These are phyloP conservation scores for Chondrus crispus DNA, from an alignment of 23 red algal genomes.

Conservation along the genomic window DNA sequence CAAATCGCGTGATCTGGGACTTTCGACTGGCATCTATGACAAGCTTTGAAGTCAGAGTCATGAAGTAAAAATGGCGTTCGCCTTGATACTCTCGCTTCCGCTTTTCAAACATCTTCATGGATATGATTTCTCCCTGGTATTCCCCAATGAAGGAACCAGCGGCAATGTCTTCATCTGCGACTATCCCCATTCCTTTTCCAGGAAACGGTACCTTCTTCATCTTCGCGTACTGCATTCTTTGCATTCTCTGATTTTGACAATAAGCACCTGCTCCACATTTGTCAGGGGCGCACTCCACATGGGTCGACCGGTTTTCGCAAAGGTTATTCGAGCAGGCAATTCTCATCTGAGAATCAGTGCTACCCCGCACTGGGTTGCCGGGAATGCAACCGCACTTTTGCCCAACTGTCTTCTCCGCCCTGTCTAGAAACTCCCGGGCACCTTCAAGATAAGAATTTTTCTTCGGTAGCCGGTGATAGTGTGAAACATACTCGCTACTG, in stretches of 20 bases:
- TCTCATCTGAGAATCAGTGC: constrained; percentile 4
- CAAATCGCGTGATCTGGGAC: constrained; percentile 74
- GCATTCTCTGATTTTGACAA: constrained; percentile 89
- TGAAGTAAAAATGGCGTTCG: constrained; percentile 95
- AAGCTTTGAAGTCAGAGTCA: constrained; percentile 77
- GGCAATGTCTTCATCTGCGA: constrained; percentile 48
- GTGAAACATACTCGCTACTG: background rate
- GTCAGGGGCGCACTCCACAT: constrained; percentile 75
- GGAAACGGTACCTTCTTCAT: constrained; percentile 32
- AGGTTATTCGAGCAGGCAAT: constrained; percentile 63
- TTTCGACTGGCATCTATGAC: constrained; percentile 87
- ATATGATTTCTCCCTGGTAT: constrained; percentile 94
- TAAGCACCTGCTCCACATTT: constrained; percentile 63
- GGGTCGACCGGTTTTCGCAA: constrained; percentile 77
- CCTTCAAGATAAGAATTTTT: constrained; percentile 46
- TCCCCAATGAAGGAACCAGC: constrained; percentile 83
- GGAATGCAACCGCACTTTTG: constrained; percentile 54
- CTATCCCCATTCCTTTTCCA: constrained; percentile 71
- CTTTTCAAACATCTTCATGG: constrained; percentile 48
- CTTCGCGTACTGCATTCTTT: constrained; percentile 63
- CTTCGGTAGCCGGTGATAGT: constrained; percentile 34
- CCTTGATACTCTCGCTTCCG: constrained; percentile 68
- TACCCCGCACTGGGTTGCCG: constrained; percentile 26
- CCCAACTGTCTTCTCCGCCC: constrained; percentile 13
- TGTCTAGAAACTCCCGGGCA: constrained; percentile 46